phyloP scores from a whole-genome alignment of 2,329 filamentous ascomycete genomes.

The Alternaria dauci region DNA sequence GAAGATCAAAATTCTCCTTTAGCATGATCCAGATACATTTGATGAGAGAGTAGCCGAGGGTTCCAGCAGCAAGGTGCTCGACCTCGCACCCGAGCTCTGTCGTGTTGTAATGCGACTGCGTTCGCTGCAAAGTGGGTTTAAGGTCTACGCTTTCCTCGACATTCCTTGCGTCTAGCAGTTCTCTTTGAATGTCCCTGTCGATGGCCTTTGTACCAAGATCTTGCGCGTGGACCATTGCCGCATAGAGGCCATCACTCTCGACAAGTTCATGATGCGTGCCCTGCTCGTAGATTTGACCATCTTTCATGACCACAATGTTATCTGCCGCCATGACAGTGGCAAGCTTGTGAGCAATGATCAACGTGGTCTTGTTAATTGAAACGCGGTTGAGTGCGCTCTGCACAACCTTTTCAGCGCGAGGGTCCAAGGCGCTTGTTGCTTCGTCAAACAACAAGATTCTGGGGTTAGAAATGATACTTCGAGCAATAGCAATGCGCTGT shows the following conservation, averaged over 20 bases:
- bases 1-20: slow-evolving; percentile 18
- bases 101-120: slow-evolving; percentile 12
- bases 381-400: slow-evolving; percentile 90
- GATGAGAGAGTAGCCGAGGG: slow-evolving; percentile 16
- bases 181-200: neutral
- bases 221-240: slow-evolving; percentile 19
- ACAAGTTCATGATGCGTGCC: slow-evolving; percentile 59
- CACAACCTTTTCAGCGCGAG: slow-evolving; percentile 90
- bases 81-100: slow-evolving; percentile 8
- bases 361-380: slow-evolving; percentile 84
- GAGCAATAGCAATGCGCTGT: slow-evolving; percentile 92
- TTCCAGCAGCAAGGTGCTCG: slow-evolving; percentile 19
- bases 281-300: slow-evolving; percentile 72
- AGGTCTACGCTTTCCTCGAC: slow-evolving; percentile 6
- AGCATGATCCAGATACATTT: slow-evolving; percentile 23
- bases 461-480: slow-evolving; percentile 87
- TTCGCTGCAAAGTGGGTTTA: slow-evolving; percentile 14
- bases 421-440: slow-evolving; percentile 91
- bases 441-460: slow-evolving; percentile 93
- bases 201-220: slow-evolving; percentile 34
- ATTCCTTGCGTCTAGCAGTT: slow-evolving; percentile 4
- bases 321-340: slow-evolving; percentile 71
- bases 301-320: slow-evolving; percentile 73
- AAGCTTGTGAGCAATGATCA: slow-evolving; percentile 91
- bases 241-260: slow-evolving; percentile 13